Evolutionary conservation across 2,329 filamentous ascomycete genomes (phyloP), one percentile per base, ranked within the genome.

Genomic region (Ophiocordyceps camponoti-floridani): DNA sequence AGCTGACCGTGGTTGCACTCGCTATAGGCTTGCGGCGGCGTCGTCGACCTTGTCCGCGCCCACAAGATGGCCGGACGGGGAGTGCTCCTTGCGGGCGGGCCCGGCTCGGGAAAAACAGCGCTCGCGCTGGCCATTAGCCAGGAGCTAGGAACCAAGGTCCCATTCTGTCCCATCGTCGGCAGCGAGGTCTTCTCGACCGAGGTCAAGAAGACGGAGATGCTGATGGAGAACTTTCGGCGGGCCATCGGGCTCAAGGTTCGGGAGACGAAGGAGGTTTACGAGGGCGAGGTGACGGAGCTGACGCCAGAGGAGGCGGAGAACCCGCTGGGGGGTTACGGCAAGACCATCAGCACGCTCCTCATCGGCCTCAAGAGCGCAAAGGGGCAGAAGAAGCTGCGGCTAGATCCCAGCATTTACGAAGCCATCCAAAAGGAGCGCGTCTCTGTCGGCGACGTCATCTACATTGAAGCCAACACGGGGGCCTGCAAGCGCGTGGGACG

Each of bases 161-260:
- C 91, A 7, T 98, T 98, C 62, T 95, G 91, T 63, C 88, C 89
- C 37, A 96, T 98, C 59, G 91, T 95, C 44, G 91, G 88, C 54
- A 95, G 88, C 69, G 91, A 98, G 65, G 83, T 98, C 56, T 98
- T 95, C 68, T 94, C 86, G 53, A 82, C 89, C 41, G 91, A 98
- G 65, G 88, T 98, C 51, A 98, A 98, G 77, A 98, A 98, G 77
- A 98, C 91, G 43, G 91, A 98, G 65, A 83, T 94, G 52, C 69
- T 98, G 60, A 96, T 96, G 91, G 91, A 98, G 72, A 96, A 96
- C 69, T 98, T 98, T 64, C 77, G 91, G 60, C 75, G 91, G 59
- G 91, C 91, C 47, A 98, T 98, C 62, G 91, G 89, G 31, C 73
- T 98, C 53, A 88, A 94, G 59, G 91, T 98, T 52, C 86, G 91